phyloP scores from a whole-genome alignment of 768 basidiomycete genomes.

The Cyclocybe aegerita region DNA sequence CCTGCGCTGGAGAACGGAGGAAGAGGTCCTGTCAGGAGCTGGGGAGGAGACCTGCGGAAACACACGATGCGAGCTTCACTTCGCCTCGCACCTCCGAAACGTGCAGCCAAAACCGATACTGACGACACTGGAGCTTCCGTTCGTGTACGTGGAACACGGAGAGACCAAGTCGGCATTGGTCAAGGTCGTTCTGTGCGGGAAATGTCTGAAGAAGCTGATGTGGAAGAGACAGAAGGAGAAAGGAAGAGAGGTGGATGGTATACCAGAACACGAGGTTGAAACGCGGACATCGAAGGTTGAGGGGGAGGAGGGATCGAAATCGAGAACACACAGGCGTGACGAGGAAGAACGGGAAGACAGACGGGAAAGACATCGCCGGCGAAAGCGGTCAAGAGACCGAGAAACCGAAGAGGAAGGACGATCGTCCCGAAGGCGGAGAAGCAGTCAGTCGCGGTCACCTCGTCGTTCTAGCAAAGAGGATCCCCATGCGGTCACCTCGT shows the following conservation, averaged over 20 bases:
- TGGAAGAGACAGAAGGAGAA: constrained; percentile 79
- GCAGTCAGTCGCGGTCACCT: constrained; percentile 39
- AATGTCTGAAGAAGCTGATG: constrained; percentile 82
- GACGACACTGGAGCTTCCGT: constrained; percentile 85
- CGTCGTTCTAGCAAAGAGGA: constrained; percentile 8
- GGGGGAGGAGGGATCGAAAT: constrained; percentile 29
- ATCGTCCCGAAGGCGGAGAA: constrained; percentile 20
- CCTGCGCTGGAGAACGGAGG: constrained; percentile 91
- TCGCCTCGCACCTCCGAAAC: constrained; percentile 22
- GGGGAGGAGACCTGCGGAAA: constrained; percentile 91
- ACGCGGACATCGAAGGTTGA: constrained; percentile 43
- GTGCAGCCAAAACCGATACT: constrained; percentile 35
- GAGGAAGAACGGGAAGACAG: constrained; percentile 8
- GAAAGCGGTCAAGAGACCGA: constrained; percentile 15
- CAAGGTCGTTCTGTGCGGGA: constrained; percentile 83
- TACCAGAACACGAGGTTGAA: constrained; percentile 7
- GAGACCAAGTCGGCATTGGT: constrained; percentile 79
- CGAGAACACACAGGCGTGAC: neutral
- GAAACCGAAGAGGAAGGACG: constrained; percentile 7
- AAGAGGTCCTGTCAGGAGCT: constrained; percentile 81
- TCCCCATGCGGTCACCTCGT: neutral
- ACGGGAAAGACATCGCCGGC: constrained; percentile 4
- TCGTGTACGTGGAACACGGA: constrained; percentile 81
- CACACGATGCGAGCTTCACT: constrained; percentile 76
- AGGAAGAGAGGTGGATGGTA: constrained; percentile 11